These are phyloP conservation scores for Echium plantagineum DNA, from an alignment of 257 asterid genomes.

Conservation along the genomic window DNA sequence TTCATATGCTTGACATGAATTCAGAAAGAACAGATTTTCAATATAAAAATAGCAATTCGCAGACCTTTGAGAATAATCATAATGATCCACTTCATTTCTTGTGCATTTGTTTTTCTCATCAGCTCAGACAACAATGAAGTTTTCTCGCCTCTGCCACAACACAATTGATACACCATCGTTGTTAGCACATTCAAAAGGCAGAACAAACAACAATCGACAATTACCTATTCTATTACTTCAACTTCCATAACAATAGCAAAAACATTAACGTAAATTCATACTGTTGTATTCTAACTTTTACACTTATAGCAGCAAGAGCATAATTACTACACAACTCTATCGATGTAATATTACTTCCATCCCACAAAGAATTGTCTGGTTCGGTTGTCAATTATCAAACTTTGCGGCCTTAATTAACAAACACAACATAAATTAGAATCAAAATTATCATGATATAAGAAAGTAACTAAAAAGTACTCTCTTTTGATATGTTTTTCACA, in stretches of 20 bases:
- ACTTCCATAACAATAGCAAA: not conserved
- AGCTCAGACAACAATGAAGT: conserved; percentile 57
- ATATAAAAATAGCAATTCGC: conserved; percentile 3
- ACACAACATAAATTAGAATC: too few species aligned
- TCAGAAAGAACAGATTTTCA: not conserved
- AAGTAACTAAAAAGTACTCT: too few species aligned
- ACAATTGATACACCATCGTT: conserved; percentile 14
- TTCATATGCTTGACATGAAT: conserved; percentile 1
- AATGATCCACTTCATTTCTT: conserved; percentile 97
- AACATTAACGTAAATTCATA: too few species aligned
- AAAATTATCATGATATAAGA: too few species aligned
- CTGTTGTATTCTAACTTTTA: too few species aligned
- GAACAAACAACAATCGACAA: not conserved
- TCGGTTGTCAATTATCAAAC: too few species aligned
- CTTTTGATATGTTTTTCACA: not conserved
- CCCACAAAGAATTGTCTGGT: not conserved
- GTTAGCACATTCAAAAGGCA: conserved; percentile 6
- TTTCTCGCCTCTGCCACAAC: conserved; percentile 55
- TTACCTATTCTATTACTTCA: not conserved
- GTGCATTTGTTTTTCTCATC: conserved; percentile 79
- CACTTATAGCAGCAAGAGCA: too few species aligned
- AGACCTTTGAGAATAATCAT: conserved; percentile 95
- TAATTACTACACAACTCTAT: too few species aligned
- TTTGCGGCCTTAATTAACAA: too few species aligned
- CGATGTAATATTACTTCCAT: too few species aligned